Base-by-base conservation (phyloP, 495 filamentous ascomycete species). In the Astrothelium subdiscretum region DNA sequence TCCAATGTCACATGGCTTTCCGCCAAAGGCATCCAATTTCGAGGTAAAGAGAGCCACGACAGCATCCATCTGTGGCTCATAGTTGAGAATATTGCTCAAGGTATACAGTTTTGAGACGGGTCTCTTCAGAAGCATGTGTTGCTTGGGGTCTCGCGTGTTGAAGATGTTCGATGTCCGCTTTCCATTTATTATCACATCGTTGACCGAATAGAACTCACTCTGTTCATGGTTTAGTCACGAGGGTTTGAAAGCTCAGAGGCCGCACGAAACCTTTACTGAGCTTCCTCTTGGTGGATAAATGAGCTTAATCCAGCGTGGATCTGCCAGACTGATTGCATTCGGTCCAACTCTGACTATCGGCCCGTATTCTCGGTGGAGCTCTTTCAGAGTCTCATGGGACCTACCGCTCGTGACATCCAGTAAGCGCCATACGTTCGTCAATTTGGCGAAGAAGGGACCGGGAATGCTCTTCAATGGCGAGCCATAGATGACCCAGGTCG, bases 21-120 rank as follows among this genome's bases (percentile, higher is more conserved):
- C 63, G 0, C 69, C 69, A 3, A 58, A 52, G 0, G 63, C 63
- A 63, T 75, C 76, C 6, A 68, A 68, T 10, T 68, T 62, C 31
- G 67, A 65, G 1, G 72, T 59, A 31, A 70, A 59, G 58, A 70
- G 72, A 3, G 70, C 26, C 24, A 27, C 8, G 24, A 54, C 20
- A 3, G 78, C 71, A 31, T 77, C 70, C 12, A 77, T 70, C 48
- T 69, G 68, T 13, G 60, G 66, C 66, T 78, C 77, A 27, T 73
- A 68, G 8, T 68, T 63, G 15, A 70, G 31, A 13, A 76, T 29
- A 29, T 74, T 79, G 12, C 68, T 73, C 68, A 78, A 68, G 20
- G 74, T 73, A 60, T 73, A 81, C 0, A 76, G 65, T 0, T 61
- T 48, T 3, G 76, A 72, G 20, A 82, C 72, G 1, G 77, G 77